Base-by-base conservation (phyloP, 2,329 filamentous ascomycete genomes). In the Colletotrichum noveboracense region DNA sequence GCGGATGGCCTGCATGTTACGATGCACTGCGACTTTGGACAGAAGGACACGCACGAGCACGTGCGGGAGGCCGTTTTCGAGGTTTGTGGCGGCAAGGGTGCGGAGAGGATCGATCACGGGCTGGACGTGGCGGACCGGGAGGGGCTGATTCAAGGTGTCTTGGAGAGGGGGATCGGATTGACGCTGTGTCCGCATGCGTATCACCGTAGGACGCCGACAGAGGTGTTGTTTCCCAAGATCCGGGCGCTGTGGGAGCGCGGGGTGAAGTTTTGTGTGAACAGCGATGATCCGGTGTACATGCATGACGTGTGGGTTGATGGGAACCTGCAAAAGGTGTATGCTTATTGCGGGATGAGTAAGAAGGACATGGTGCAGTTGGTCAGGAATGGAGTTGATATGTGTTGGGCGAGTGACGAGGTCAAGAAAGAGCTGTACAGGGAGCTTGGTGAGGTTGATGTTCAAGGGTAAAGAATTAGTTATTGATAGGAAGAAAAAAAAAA, bases 91-190 rank as follows among this genome's bases (percentile, higher is more conserved):
- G 81, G 84, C 7, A 76, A 67, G 1, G 86, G 88, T 16, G 91
- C 92, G 56, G 86, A 89, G 81, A 90, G 94, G 52, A 95, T 96
- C 80, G 94, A 96, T 81, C 94, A 96, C 81, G 94, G 94, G 1
- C 91, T 95, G 66, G 89, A 91, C 10, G 87, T 94, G 7, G 87
- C 89, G 7, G 88, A 93, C 52, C 91, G 94, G 77, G 84, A 87
- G 1, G 86, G 83, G n/a, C 85, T 96, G 32, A 85, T 95, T 82
- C 80, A 86, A 75, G 87, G 89, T 26, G 87, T 96, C 14, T 92
- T 89, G 4, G 81, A 85, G 9, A 85, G 91, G 67, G 86, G 88
- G 21, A 91, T 90, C 26, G 80, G 96, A 80, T 83, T 96, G 73
- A 94, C 93, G 0, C 87, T 95, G 48, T 96, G 94, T 80, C 94